These are phyloP conservation scores for Microcyclosporella mali DNA, from an alignment of 2,329 filamentous ascomycete species.

Conservation along the genomic window DNA sequence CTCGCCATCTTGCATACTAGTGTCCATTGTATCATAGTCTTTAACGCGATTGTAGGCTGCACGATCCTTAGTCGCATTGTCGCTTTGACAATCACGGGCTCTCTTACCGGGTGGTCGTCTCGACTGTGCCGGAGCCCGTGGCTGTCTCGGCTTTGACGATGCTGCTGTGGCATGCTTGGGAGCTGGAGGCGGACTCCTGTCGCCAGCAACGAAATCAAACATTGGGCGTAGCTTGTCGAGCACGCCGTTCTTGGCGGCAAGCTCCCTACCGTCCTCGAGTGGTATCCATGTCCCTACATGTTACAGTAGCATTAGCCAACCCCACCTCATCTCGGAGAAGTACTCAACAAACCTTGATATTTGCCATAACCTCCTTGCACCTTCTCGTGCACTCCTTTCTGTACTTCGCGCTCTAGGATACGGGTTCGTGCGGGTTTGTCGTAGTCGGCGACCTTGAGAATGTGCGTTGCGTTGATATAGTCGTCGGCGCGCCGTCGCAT, in stretches of 20 bases:
- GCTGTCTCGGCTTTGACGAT: slow-evolving; percentile 70
- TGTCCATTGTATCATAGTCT: slow-evolving; percentile 27
- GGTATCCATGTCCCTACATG: slow-evolving; percentile 86
- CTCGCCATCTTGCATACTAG: slow-evolving; percentile 50
- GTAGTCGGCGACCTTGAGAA: slow-evolving; percentile 92
- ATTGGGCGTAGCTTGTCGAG: slow-evolving; percentile 78
- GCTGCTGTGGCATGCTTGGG: slow-evolving; percentile 74
- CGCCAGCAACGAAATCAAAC: slow-evolving; percentile 81
- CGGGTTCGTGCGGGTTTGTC: slow-evolving; percentile 94
- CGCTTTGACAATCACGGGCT: slow-evolving; percentile 7
- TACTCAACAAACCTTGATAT: slow-evolving; percentile 69
- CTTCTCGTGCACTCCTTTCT: slow-evolving; percentile 95
- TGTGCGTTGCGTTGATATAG: slow-evolving; percentile 99
- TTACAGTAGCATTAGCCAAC: neutral
- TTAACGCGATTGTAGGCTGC: slow-evolving; percentile 48
- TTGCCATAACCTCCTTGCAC: slow-evolving; percentile 98
- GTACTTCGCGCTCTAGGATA: slow-evolving; percentile 92
- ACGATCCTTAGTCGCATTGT: slow-evolving; percentile 36
- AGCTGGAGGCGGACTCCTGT: slow-evolving; percentile 83
- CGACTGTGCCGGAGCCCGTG: slow-evolving; percentile 42
- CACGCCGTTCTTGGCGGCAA: slow-evolving; percentile 82
- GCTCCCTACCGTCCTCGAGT: slow-evolving; percentile 67
- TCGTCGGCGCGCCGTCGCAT: slow-evolving; percentile 91
- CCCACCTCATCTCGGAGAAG: neutral
- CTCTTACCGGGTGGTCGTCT: slow-evolving; percentile 20